Evolutionary conservation across 148 eudicot genomes (phyloP), one percentile per base, ranked within the genome.

Genomic region (Heliamphora exappendiculata): DNA sequence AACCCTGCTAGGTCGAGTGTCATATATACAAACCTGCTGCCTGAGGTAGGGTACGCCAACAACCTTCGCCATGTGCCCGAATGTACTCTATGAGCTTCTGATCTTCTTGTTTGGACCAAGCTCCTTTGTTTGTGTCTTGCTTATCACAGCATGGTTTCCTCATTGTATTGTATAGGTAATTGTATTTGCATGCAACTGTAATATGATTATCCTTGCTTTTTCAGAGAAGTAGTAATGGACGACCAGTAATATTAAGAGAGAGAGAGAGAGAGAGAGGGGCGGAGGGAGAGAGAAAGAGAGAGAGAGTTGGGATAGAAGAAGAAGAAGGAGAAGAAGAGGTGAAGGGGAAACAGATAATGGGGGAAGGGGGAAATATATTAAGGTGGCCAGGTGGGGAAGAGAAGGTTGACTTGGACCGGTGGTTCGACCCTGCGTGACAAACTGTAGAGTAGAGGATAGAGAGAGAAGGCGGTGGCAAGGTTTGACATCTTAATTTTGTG

Each of bases 101-200:
- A 33, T 85, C 87, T 71, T 85, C 87, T 63, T 85, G 76, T 67
- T 70, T 74, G n/a, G 87, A 82, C 87, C 87, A 85, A 0, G 87
- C 83, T 26, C 87, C 87, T 57, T 82, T 82, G 79, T 82, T 79
- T 5, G 73, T 79, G 44, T 26, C 79, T 57, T 79, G 65, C 73
- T 74, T 85, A 19, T 79, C 82, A 75, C 87, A 82, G 65, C 85
- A 82, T 2, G 83, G 85, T 41, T 68, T 83, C 65, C 83, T 83
- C 86, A 83, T 83, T 37, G 37, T 58, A 47, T 50, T 26, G n/a
- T n/a, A 14, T 4, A 31, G 14, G 4, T 24, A 42, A 59, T 11
- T 57, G 3, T 57, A 7, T 55, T 65, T 37, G 24, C 70, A 69
- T 45, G 44, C 71, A 65, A 60, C 36, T 28, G 34, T 14, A 51